Base-by-base conservation (phyloP, 805 yeast species). In the Kluyveromyces siamensis region DNA sequence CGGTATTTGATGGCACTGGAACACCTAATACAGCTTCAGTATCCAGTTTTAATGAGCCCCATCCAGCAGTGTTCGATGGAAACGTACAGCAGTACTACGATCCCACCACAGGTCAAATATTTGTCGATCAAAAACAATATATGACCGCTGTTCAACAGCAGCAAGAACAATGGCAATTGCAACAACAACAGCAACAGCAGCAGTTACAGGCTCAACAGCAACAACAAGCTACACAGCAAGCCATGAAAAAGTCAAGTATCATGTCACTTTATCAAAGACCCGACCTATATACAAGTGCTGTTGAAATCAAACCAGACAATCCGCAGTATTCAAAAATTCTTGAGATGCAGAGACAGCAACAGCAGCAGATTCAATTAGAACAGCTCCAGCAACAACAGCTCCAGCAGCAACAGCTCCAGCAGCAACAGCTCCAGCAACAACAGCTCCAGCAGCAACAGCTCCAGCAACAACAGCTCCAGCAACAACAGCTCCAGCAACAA, bases 81-180 rank as follows among this genome's bases (percentile, higher is more conserved):
- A 49, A 68, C 52, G 67, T 76, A 63, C 65, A 84, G 68, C 91
- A 83, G 58, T 84, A 80, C 60, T 72, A 83, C 18, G 90, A 84
- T 56, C 88, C 89, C 2, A 69, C 75, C 8, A 82, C 88, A 0
- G 90, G 91, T 11, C 75, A 79, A 44, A 65, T 83, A 4, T 84
- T 84, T 56, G 77, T 84, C 36, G 90, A 84, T 57, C 74, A 81
- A 10, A 79, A 76, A 41, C 88, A 83, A 56, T 85, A 83, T 44
- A 42, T 48, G 40, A 39, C 46, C 14, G 58, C 60, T 4, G 19
- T 51, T 17, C 60, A 53, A 48, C 57, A 59, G 27, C 59, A 53
- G 37, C 61, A 46, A 17, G 55, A 44, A 35, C 52, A 47, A 40
- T 55, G 40, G 17, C 54, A 40, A 36, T 55, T 39, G 49, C 56